Conservation (phyloP, 2,329 filamentous ascomycete species). For the Periconia sp. region DNA sequence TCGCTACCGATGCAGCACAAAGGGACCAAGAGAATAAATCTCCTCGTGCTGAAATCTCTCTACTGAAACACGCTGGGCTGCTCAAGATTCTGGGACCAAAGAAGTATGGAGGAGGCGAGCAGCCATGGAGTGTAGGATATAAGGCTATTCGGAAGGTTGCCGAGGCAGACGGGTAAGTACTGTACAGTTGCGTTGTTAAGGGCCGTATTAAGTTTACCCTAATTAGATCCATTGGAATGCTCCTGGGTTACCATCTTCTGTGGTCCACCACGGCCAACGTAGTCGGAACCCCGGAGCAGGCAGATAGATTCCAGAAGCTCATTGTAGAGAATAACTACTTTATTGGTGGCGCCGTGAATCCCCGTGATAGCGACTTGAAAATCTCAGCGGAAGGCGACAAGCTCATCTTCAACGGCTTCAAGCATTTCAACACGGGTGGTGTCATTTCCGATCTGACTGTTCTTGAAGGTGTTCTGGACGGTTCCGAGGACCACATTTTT, state of each 20-base stretch:
- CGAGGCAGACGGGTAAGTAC: constrained; percentile 63
- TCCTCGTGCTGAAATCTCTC: constrained; percentile 56
- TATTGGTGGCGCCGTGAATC: constrained; percentile 69
- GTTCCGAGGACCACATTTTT: constrained; percentile 67
- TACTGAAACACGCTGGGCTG: constrained; percentile 60
- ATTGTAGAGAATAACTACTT: constrained; percentile 71
- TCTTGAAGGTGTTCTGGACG: constrained; percentile 66
- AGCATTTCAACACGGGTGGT: constrained; percentile 72
- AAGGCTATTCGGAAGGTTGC: constrained; percentile 67
- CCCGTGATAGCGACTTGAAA: constrained; percentile 66
- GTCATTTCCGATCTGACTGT: constrained; percentile 71
- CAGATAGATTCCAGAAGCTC: constrained; percentile 61
- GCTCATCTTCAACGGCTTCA: constrained; percentile 66
- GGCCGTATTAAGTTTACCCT: too few relatives aligned
- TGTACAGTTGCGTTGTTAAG: too few relatives aligned
- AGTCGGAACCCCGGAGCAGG: constrained; percentile 66
- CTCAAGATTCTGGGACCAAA: constrained; percentile 58
- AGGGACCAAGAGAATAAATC: constrained; percentile 61
- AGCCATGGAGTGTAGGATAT: constrained; percentile 63
- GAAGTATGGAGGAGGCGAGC: constrained; percentile 60
- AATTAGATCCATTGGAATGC: constrained; percentile 63
- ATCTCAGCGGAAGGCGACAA: constrained; percentile 62
- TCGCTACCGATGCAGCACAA: constrained; percentile 55
- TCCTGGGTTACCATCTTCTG: constrained; percentile 68
- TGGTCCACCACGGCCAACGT: constrained; percentile 68